phyloP scores from a whole-genome alignment of 495 filamentous ascomycete species.

The Penicillium ochrochloron region DNA sequence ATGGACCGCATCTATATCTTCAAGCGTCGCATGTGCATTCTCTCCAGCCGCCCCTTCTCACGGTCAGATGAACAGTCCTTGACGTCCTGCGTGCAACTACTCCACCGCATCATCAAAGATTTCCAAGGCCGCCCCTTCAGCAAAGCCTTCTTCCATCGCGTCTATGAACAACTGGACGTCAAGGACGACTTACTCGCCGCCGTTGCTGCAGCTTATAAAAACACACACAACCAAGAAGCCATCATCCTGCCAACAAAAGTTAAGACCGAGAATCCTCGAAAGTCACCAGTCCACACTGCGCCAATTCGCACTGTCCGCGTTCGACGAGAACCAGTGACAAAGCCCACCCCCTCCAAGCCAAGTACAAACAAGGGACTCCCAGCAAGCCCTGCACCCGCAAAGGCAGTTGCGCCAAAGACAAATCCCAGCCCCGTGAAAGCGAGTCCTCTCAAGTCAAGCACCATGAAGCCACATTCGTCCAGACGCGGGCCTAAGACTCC shows the following conservation, averaged over 20 bases:
- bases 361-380: neutral
- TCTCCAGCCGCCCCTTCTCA: conserved; percentile 44
- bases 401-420: conserved; percentile 11
- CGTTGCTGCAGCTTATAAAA: conserved; percentile 61
- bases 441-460: conserved; percentile 5
- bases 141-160: conserved; percentile 61
- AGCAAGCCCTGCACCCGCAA: conserved; percentile 21
- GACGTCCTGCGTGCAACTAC: conserved; percentile 56
- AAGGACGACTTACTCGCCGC: conserved; percentile 57
- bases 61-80: conserved; percentile 44
- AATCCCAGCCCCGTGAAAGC: conserved; percentile 5
- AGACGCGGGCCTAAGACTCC: conserved; percentile 51
- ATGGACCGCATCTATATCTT: conserved; percentile 77
- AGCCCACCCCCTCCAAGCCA: neutral
- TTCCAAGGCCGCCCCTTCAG: conserved; percentile 61
- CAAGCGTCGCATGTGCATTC: conserved; percentile 65
- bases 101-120: conserved; percentile 65
- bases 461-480: conserved; percentile 7
- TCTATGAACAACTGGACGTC: conserved; percentile 66
- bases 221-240: conserved; percentile 56
- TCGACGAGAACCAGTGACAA: conserved; percentile 2
- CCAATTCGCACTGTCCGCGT: conserved; percentile 6
- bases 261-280: conserved; percentile 24
- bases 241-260: conserved; percentile 42
- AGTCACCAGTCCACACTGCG: neutral